phyloP scores from a whole-genome alignment of 179 eudicot genomes.

The Beta macrorhiza region DNA sequence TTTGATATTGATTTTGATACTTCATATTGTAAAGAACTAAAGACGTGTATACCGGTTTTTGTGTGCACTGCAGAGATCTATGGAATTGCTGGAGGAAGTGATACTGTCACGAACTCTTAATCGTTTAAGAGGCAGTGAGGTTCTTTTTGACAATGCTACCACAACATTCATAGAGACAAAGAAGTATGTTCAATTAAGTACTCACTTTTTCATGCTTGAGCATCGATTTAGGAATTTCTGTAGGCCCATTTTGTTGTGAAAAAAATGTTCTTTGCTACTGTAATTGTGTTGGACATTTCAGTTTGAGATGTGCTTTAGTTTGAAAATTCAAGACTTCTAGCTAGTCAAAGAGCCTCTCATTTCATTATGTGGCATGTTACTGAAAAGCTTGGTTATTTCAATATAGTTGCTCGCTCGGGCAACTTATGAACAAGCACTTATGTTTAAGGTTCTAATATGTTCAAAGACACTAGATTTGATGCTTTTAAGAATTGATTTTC shows the following conservation, averaged over 20 bases:
- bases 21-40: background rate
- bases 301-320: background rate
- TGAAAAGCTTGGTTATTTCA: background rate
- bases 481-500: background rate
- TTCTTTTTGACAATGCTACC: conserved; percentile 53
- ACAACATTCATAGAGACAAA: conserved; percentile 73
- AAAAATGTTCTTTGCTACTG: background rate
- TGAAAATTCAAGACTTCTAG: background rate
- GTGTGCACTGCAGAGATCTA: conserved; percentile 57
- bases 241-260: background rate
- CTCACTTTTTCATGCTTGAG: background rate
- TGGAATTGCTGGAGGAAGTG: conserved; percentile 90
- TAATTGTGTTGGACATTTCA: background rate
- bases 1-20: background rate
- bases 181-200: conserved; percentile 48
- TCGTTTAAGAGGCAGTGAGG: conserved; percentile 56
- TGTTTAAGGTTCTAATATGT: background rate
- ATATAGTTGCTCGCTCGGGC: background rate
- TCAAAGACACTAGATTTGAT: conserved; percentile 8
- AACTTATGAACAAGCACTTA: background rate
- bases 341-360: background rate
- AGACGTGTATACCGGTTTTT: background rate
- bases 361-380: background rate
- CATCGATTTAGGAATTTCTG: background rate
- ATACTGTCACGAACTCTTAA: conserved; percentile 81